These are phyloP conservation scores for Cubamyces sp. DNA, from an alignment of 768 basidiomycete species.

Conservation along the genomic window DNA sequence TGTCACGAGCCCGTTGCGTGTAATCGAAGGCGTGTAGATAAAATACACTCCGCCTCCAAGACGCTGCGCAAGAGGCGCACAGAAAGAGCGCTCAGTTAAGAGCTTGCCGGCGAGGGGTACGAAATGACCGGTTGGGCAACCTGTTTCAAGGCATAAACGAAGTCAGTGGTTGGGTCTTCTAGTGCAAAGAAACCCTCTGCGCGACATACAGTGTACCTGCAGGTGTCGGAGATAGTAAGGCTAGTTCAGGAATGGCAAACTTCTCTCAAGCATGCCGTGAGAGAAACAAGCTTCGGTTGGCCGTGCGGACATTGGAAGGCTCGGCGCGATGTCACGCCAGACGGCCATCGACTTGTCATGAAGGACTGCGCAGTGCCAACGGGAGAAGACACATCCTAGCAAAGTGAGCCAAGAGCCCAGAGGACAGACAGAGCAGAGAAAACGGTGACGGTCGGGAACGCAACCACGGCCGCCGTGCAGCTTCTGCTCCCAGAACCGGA, in stretches of 20 bases:
- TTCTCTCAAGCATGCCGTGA: slow-evolving; percentile 21
- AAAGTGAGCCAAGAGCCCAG: slow-evolving; percentile 13
- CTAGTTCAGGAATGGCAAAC: slow-evolving; percentile 13
- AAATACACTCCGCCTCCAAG: too few species aligned
- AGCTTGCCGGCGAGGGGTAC: neutral
- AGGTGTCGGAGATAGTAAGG: slow-evolving; percentile 16
- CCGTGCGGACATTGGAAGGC: slow-evolving; percentile 16
- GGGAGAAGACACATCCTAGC: slow-evolving; percentile 24
- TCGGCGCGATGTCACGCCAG: slow-evolving; percentile 19
- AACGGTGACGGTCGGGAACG: slow-evolving; percentile 17
- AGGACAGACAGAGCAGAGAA: neutral
- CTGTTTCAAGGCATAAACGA: slow-evolving; percentile 11
- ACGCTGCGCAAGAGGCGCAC: too few species aligned
- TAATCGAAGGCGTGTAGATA: too few species aligned
- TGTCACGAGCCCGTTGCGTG: too few species aligned
- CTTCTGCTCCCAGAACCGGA: slow-evolving; percentile 15
- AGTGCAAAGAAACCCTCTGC: slow-evolving; percentile 12
- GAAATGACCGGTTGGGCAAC: slow-evolving; percentile 22
- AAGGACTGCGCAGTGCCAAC: slow-evolving; percentile 20
- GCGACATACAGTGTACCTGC: slow-evolving; percentile 8
- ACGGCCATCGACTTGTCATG: slow-evolving; percentile 1
- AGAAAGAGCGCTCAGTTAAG: too few species aligned
- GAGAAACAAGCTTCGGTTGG: slow-evolving; percentile 3
- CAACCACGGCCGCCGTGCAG: slow-evolving; percentile 19
- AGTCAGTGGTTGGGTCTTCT: slow-evolving; percentile 16